Conservation (phyloP, 257 asterid genomes). For the Solanum chiquidenum region DNA sequence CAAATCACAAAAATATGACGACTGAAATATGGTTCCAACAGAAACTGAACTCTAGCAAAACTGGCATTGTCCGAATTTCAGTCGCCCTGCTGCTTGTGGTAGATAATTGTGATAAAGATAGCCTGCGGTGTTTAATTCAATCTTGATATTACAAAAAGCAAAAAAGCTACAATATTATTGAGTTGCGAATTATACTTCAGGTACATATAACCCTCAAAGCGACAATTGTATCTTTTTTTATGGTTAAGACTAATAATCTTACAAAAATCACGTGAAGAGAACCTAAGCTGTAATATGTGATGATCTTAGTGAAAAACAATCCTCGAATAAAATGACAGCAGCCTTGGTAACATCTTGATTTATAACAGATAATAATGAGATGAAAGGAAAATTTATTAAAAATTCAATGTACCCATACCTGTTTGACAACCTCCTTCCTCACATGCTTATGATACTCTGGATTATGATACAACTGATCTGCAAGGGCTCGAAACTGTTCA, state of each 20-base stretch:
- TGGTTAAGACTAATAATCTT: neutral
- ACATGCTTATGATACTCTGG: constrained; percentile 61
- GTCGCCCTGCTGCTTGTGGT: neutral
- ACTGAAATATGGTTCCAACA: neutral
- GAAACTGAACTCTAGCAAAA: neutral
- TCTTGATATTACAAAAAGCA: neutral
- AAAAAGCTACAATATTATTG: neutral
- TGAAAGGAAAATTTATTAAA: neutral
- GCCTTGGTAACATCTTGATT: neutral
- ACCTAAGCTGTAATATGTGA: neutral
- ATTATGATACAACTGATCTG: constrained; percentile 61
- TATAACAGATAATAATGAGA: neutral
- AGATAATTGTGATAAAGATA: neutral
- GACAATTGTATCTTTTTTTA: neutral
- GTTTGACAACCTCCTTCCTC: constrained; percentile 62
- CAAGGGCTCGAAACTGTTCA: constrained; percentile 58
- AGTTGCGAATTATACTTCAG: neutral
- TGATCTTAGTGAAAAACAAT: neutral
- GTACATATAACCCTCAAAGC: neutral
- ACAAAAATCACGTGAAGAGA: neutral
- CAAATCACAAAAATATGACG: neutral
- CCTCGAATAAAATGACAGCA: neutral
- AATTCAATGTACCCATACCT: constrained; percentile 28
- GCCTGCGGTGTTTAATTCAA: neutral
- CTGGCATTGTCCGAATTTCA: neutral